These are phyloP conservation scores for Dioscorea cayenensis DNA, from an alignment of 116 monocot species.

Conservation along the genomic window DNA sequence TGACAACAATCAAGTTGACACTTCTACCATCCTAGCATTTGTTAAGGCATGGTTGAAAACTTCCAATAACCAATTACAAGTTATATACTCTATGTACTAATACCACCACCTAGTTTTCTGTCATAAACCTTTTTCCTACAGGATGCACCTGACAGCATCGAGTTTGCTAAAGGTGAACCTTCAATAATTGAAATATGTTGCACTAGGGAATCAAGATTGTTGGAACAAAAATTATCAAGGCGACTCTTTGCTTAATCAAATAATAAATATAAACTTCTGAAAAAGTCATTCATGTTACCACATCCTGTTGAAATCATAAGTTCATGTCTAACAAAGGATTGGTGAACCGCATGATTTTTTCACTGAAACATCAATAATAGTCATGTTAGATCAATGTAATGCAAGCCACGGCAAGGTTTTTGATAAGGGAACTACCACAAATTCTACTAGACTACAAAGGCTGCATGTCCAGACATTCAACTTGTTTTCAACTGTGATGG, in stretches of 20 bases:
- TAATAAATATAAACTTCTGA: too few relatives aligned
- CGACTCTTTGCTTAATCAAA: constrained; percentile 4
- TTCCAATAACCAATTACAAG: too few relatives aligned
- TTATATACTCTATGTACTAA: too few relatives aligned
- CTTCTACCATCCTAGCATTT: constrained; percentile 53
- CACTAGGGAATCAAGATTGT: constrained; percentile 92
- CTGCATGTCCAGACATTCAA: constrained; percentile 83
- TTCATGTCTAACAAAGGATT: too few relatives aligned
- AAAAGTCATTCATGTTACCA: too few relatives aligned
- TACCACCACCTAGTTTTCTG: too few relatives aligned
- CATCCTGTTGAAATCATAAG: too few relatives aligned
- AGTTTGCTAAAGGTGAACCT: constrained; percentile 83
- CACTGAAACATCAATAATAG: too few relatives aligned
- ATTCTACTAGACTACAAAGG: constrained; percentile 75
- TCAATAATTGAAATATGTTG: constrained; percentile 79
- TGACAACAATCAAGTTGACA: constrained; percentile 54
- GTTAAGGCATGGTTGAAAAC: constrained; percentile 32
- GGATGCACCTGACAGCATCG: constrained; percentile 80
- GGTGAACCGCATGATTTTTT: too few relatives aligned
- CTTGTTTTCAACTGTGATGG: constrained; percentile 90
- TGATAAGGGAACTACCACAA: constrained; percentile 75
- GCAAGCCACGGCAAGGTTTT: background rate
- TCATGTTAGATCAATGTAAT: too few relatives aligned
- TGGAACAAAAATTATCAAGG: constrained; percentile 63
- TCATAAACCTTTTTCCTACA: constrained; percentile 13